Percentiles rank a stretch among this genome's conserved stretches.
These are phyloP conservation scores for Boletus smithii DNA, from an alignment of 1,284 basidiomycete species.

Conservation along the genomic window DNA sequence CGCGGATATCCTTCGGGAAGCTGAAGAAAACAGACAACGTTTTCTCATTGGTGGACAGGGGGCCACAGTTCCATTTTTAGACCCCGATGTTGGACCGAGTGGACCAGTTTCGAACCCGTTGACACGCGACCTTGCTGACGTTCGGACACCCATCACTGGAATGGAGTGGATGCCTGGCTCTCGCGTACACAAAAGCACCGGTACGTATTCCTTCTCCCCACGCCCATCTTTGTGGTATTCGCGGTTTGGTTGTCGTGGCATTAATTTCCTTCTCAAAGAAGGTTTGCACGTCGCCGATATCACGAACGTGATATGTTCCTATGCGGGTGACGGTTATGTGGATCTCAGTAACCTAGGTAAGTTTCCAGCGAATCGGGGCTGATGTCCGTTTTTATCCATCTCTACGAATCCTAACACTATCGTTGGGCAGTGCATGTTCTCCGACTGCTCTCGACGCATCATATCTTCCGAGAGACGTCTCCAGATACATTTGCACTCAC, in stretches of 20 bases:
- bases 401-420: neutral
- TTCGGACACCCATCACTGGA: neutral
- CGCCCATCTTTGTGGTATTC: neutral
- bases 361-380: neutral
- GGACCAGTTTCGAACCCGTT: neutral
- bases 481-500: conserved; percentile 69
- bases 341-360: conserved; percentile 23
- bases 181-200: neutral
- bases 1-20: conserved; percentile 62
- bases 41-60: neutral
- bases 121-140: neutral
- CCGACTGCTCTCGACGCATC: conserved; percentile 68
- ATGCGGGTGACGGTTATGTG: conserved; percentile 19
- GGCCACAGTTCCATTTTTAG: neutral
- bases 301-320: conserved; percentile 46
- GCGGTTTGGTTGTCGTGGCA: neutral
- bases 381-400: no score
- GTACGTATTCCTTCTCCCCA: conserved; percentile 7
- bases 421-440: conserved; percentile 35
- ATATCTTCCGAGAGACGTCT: conserved; percentile 58
- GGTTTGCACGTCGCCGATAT: conserved; percentile 60
- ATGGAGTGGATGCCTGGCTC: neutral
- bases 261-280: conserved; percentile 5
- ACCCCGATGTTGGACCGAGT: neutral
- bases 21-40: conserved; percentile 35